Evolutionary conservation across 441 rosid species (phyloP).

Genomic region (Eutrema salsugineum): DNA sequence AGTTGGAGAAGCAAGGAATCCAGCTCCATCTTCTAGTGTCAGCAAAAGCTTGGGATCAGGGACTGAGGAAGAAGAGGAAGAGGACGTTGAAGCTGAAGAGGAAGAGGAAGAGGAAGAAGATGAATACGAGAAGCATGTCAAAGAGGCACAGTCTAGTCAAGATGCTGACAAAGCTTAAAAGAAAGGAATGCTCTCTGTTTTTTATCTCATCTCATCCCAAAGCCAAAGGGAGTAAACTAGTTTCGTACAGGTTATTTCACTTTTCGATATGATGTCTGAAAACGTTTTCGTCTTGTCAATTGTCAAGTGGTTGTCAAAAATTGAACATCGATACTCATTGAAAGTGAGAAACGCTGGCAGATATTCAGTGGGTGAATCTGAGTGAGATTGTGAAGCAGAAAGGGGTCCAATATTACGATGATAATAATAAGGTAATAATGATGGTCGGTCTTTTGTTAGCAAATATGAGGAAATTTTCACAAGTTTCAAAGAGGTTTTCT

Average conservation of each 20-base stretch:
- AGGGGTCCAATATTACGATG: neutral
- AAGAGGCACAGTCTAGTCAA: slow-evolving; percentile 56
- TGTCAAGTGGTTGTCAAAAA: neutral
- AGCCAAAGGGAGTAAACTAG: neutral
- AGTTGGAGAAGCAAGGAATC: slow-evolving; percentile 80
- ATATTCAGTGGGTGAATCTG: neutral
- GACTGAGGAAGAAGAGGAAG: slow-evolving; percentile 51
- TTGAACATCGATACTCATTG: neutral
- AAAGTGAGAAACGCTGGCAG: neutral
- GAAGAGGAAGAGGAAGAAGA: slow-evolving; percentile 59
- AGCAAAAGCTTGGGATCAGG: slow-evolving; percentile 69
- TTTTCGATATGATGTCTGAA: neutral
- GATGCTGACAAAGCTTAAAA: slow-evolving; percentile 15
- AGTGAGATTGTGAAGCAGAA: neutral
- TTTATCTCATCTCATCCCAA: neutral
- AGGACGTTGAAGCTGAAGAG: slow-evolving; percentile 54
- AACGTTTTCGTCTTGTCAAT: slow-evolving; percentile 6
- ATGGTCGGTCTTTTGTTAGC: slow-evolving; percentile 7
- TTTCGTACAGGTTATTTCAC: slow-evolving; percentile 7
- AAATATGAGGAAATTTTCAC: neutral
- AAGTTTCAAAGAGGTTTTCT: too few relatives aligned
- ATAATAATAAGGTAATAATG: neutral
- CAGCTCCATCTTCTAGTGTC: slow-evolving; percentile 42
- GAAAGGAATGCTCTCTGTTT: neutral
- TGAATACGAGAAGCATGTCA: slow-evolving; percentile 84